Percentiles rank a stretch among this genome's conserved stretches.
phyloP scores from a whole-genome alignment of 129 eudicot genomes.

The Arctium minus region DNA sequence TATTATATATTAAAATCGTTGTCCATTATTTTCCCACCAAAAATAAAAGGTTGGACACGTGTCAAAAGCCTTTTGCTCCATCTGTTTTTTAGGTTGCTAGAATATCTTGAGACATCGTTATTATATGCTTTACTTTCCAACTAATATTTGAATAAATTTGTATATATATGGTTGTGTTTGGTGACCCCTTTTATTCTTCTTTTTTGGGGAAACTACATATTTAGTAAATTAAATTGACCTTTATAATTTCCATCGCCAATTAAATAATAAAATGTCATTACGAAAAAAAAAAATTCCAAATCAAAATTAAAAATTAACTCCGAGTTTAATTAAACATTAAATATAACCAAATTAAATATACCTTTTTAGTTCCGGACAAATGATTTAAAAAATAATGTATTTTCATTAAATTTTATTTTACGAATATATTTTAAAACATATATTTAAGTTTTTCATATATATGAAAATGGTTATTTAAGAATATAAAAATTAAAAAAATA shows the following conservation, averaged over 20 bases:
- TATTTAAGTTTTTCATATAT: too few species aligned
- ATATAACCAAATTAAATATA: too few species aligned
- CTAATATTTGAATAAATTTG: conserved; percentile 8
- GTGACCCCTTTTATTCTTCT: not conserved
- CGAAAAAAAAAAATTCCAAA: not conserved
- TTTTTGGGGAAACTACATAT: conserved; percentile 1
- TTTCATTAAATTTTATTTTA: too few species aligned
- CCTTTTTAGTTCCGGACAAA: too few species aligned
- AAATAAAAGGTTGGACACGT: not conserved
- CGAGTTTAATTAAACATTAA: too few species aligned
- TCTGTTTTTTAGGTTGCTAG: conserved; percentile 19
- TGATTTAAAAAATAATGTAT: too few species aligned
- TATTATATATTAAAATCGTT: not conserved
- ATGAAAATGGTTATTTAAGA: too few species aligned
- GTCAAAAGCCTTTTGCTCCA: conserved; percentile 21
- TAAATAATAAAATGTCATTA: not conserved
- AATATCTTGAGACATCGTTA: conserved; percentile 26
- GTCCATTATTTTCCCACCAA: conserved; percentile 3
- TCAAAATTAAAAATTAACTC: not conserved
- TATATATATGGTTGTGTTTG: not conserved
- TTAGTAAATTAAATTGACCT: conserved; percentile 12
- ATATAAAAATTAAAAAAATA: too few species aligned
- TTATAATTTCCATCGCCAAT: not conserved
- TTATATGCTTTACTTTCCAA: conserved; percentile 27
- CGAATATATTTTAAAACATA: too few species aligned